A percentile compares a stretch with the other conserved stretches of the same genome.
phyloP scores from a whole-genome alignment of 1,139 yeast genomes.

The Debaryomyces subglobosus region DNA sequence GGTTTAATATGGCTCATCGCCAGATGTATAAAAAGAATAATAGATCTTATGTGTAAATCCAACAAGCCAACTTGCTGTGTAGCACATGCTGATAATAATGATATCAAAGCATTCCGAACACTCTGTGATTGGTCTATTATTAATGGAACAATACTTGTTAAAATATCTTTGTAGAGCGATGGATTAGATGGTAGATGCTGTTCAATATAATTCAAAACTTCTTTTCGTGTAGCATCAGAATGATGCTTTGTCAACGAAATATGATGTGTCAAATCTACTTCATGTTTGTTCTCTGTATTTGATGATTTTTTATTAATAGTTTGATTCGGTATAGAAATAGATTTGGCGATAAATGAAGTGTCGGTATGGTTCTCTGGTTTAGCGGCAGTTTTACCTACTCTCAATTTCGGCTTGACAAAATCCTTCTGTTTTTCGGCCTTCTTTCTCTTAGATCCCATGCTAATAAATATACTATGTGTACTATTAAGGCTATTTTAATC shows the following conservation, averaged over 20 bases:
- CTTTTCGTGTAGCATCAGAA: conserved; percentile 71
- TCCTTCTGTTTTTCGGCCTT: conserved; percentile 73
- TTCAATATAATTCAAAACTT: conserved; percentile 59
- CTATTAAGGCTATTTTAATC: background rate
- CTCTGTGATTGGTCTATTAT: conserved; percentile 61
- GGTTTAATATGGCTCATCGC: conserved; percentile 94
- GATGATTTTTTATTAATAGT: conserved; percentile 34
- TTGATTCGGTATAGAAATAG: conserved; percentile 66
- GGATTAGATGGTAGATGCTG: conserved; percentile 53
- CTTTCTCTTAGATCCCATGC: conserved; percentile 61
- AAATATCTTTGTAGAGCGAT: conserved; percentile 58
- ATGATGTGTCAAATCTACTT: conserved; percentile 55
- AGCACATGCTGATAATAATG: conserved; percentile 55
- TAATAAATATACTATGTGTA: background rate
- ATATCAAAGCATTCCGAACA: conserved; percentile 65
- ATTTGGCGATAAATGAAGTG: conserved; percentile 79
- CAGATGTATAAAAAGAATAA: conserved; percentile 78
- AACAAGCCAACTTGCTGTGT: conserved; percentile 57
- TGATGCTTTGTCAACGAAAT: conserved; percentile 79
- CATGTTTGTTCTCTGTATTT: conserved; percentile 25
- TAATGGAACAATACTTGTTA: conserved; percentile 59
- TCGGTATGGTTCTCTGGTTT: conserved; percentile 79
- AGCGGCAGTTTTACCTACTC: conserved; percentile 82
- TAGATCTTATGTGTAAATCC: conserved; percentile 64
- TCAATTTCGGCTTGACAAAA: conserved; percentile 77